Conservation (phyloP, 805 yeast genomes). For the Torulaspora quercuum region DNA sequence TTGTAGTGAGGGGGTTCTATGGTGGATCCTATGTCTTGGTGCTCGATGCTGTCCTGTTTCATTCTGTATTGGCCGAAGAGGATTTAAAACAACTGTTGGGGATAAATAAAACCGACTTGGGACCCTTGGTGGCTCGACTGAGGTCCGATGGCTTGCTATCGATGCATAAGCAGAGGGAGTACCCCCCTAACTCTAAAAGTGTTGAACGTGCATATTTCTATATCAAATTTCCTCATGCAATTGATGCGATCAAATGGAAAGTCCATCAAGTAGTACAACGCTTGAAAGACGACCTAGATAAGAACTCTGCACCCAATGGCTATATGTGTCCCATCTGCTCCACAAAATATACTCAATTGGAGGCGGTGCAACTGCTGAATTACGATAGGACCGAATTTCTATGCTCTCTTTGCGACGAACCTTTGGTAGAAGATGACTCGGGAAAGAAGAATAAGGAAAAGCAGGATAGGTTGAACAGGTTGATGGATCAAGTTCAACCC, state of each 20-base stretch:
- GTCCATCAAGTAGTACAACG: conserved; percentile 79
- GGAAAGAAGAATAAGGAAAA: conserved; percentile 75
- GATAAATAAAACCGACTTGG: conserved; percentile 79
- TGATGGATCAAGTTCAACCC: conserved; percentile 89
- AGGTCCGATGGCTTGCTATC: conserved; percentile 79
- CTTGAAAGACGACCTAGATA: conserved; percentile 78
- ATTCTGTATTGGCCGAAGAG: conserved; percentile 88
- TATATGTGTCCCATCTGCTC: conserved; percentile 85
- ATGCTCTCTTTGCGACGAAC: conserved; percentile 79
- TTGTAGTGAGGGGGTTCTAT: conserved; percentile 84
- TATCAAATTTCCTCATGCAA: conserved; percentile 87
- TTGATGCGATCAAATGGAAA: conserved; percentile 95
- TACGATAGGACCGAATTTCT: conserved; percentile 77
- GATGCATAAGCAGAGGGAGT: conserved; percentile 69
- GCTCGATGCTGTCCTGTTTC: conserved; percentile 81
- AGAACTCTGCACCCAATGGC: conserved; percentile 88
- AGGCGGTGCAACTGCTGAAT: conserved; percentile 77
- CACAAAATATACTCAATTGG: conserved; percentile 76
- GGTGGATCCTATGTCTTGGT: conserved; percentile 78
- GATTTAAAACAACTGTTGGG: conserved; percentile 79
- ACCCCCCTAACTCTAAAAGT: conserved; percentile 59
- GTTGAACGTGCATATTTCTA: conserved; percentile 77
- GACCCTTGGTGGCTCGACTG: conserved; percentile 74
- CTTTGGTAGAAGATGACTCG: conserved; percentile 82
- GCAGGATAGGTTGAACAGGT: conserved; percentile 73